Evolutionary conservation across 768 basidiomycete genomes (phyloP), one percentile per base, ranked within the genome.

Genomic region (Boletus fagicola): DNA sequence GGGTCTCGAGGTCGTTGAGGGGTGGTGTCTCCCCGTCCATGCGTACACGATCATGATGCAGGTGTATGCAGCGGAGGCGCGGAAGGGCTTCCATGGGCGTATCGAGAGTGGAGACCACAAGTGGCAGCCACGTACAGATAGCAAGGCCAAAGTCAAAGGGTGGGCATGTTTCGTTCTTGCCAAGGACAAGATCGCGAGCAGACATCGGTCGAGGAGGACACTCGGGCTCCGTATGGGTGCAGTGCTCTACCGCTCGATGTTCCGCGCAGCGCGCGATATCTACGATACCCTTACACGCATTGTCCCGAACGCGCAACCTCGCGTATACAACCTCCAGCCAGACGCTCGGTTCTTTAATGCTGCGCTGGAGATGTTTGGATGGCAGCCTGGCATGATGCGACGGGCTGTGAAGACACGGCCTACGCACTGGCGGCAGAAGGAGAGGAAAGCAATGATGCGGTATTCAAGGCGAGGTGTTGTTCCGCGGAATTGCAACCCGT

Each of bases 31-130:
- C 20, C 82, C 85, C 9, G 72, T 85, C 3, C 76, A 84, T 10
- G 83, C 87, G 1, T 92, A 90, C 67, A 92, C 88, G 2, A 72
- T 81, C 49, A 89, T 92, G 84, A 67, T 93, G 54, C 77, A 83
- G 47, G 74, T 81, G 33, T 90, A 88, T 59, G 78, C 74, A 1
- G 62, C 67, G 4, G 79, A 82, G 65, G 78, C 77, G n/a, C 68
- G 65, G 44, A 68, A 67, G 60, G 70, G 57, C 47, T 55, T 61
- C 44, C 46, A 58, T 61, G 45, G n/a, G n/a, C n/a, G n/a, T n/a
- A n/a, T 40, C 48, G 51, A 58, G 26, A 53, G 45, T 16, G 53
- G 60, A 56, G 50, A 46, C 22, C 36, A 51, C 44, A 49, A 30
- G 24, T 68, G 71, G 68, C 60, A 44, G 4, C 67, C 67, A 18